A percentile compares a stretch with the other conserved stretches of the same genome.
Conservation (phyloP, 805 yeast species). For the Ogataea saltuana region DNA sequence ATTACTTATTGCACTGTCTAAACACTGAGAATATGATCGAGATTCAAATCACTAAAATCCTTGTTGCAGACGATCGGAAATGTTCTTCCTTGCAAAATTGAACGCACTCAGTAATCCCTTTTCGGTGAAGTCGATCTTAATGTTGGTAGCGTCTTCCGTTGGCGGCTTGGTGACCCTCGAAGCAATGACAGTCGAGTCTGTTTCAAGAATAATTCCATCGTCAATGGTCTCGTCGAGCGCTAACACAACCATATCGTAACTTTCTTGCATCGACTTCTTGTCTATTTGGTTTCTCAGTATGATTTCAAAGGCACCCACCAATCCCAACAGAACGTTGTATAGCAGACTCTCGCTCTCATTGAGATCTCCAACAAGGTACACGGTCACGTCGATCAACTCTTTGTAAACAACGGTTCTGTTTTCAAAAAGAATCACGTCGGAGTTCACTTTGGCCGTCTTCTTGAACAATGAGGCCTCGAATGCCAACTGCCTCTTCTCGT, state of each 20-base stretch:
- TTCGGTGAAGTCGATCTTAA: conserved; percentile 67
- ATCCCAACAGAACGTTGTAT: conserved; percentile 71
- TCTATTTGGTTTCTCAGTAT: conserved; percentile 72
- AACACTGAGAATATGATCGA: too few relatives aligned
- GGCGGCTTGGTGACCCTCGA: conserved; percentile 92
- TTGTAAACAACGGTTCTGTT: conserved; percentile 82
- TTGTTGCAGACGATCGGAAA: conserved; percentile 42
- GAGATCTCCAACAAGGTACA: conserved; percentile 70
- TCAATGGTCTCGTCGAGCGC: conserved; percentile 92
- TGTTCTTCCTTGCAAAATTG: conserved; percentile 80
- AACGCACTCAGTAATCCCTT: conserved; percentile 81
- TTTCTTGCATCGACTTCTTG: conserved; percentile 72
- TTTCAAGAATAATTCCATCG: conserved; percentile 89
- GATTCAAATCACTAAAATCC: conserved; percentile 31
- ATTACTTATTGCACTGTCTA: conserved; percentile 2
- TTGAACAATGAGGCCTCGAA: conserved; percentile 73
- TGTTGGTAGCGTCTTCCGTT: conserved; percentile 57
- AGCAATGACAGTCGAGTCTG: conserved; percentile 83
- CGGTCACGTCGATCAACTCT: conserved; percentile 72
- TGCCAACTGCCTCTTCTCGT: conserved; percentile 60
- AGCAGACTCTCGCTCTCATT: conserved; percentile 86
- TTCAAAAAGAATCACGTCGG: conserved; percentile 80
- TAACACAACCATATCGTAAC: conserved; percentile 81
- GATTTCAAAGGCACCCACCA: conserved; percentile 79
- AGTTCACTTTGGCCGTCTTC: conserved; percentile 78